phyloP scores from a whole-genome alignment of 2,329 filamentous ascomycete genomes.

The Didymellaceae sp. region DNA sequence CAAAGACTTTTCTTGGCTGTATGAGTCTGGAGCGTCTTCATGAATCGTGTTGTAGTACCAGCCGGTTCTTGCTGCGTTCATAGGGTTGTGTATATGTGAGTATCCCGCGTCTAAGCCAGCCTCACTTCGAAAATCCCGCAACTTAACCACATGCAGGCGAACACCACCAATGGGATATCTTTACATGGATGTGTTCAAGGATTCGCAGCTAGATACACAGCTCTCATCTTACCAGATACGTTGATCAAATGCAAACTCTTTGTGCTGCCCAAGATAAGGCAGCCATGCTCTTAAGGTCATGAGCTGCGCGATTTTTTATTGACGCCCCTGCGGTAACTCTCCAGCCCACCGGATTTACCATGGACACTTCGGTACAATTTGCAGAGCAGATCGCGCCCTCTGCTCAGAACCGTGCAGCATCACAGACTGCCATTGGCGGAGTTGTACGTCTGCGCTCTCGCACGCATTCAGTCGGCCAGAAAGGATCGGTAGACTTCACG shows the following conservation, averaged over 20 bases:
- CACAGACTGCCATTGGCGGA: constrained; percentile 7
- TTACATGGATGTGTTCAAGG: not conserved
- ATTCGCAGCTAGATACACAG: not conserved
- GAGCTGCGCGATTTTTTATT: constrained; percentile 11
- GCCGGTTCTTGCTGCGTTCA: not conserved
- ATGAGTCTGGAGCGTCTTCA: not conserved
- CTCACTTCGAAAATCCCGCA: constrained; percentile 11
- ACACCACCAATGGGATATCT: constrained; percentile 14
- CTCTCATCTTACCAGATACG: not conserved
- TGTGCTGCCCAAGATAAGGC: constrained; percentile 3
- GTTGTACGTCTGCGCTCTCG: constrained; percentile 14
- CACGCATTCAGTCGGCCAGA: constrained; percentile 3
- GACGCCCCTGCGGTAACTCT: not conserved
- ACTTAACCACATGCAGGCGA: constrained; percentile 11
- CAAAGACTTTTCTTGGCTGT: not conserved
- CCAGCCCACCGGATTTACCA: constrained; percentile 8
- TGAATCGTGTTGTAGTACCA: not conserved
- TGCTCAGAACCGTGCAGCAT: constrained; percentile 4
- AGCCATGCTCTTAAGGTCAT: constrained; percentile 3
- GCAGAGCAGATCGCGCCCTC: constrained; percentile 1
- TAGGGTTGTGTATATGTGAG: not conserved
- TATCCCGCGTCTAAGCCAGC: constrained; percentile 4
- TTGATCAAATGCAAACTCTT: not conserved
- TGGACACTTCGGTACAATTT: constrained; percentile 14
- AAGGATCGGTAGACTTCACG: constrained; percentile 4